Evolutionary conservation across 2,329 filamentous ascomycete genomes (phyloP).

Genomic region (Fusarium compactum): DNA sequence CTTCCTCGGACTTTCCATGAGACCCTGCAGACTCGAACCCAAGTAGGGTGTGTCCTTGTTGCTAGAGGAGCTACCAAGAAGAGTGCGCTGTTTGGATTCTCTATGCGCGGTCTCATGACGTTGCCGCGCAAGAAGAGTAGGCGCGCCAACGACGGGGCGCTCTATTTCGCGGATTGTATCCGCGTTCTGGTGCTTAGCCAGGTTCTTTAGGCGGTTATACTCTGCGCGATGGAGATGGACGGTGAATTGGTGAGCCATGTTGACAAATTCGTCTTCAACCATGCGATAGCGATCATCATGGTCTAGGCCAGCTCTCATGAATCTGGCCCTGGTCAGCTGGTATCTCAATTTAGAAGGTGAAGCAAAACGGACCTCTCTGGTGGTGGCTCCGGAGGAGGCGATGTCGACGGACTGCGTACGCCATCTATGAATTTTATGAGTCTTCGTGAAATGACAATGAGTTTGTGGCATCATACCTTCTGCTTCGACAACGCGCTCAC

Average conservation of each 20-base stretch:
- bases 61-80: constrained; percentile 17
- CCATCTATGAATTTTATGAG: constrained; percentile 31
- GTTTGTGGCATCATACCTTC: constrained; percentile 38
- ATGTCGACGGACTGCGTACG: constrained; percentile 60
- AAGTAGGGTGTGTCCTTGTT: constrained; percentile 42
- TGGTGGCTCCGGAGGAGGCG: constrained; percentile 63
- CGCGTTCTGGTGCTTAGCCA: constrained; percentile 66
- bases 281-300: constrained; percentile 82
- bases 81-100: constrained; percentile 43
- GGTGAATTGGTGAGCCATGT: constrained; percentile 76
- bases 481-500: constrained; percentile 39
- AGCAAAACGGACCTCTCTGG: constrained; percentile 56
- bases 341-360: background rate
- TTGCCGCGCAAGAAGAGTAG: constrained; percentile 44
- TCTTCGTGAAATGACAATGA: background rate
- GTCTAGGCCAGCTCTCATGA: constrained; percentile 73
- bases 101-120: constrained; percentile 40
- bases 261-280: constrained; percentile 84
- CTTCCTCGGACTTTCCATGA: constrained; percentile 59
- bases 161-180: constrained; percentile 64
- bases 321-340: constrained; percentile 52
- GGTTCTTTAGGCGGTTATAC: constrained; percentile 74
- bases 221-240: constrained; percentile 82
- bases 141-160: constrained; percentile 61
- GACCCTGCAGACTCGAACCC: constrained; percentile 54